phyloP scores from a whole-genome alignment of 192 early-diverging fungal genomes.

The Coemansia sp. region DNA sequence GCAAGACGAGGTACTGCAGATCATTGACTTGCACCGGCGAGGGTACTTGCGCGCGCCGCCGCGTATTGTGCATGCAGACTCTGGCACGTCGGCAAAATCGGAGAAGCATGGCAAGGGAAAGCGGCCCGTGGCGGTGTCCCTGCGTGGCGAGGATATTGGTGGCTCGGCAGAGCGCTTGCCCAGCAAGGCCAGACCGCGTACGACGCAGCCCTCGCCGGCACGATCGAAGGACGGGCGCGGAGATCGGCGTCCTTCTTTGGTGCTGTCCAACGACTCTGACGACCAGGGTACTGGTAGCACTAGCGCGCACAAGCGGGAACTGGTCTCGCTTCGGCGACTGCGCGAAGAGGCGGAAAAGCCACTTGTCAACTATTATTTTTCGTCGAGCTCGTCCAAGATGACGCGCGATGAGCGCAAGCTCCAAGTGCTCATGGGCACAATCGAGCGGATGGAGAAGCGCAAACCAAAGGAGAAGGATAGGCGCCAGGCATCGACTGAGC shows the following conservation, averaged over 20 bases:
- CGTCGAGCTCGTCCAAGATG: conserved; percentile 50
- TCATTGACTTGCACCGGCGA: conserved; percentile 23
- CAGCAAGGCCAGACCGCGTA: background rate
- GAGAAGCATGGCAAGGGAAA: conserved; percentile 18
- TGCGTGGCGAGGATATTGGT: background rate
- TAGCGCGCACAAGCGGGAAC: conserved; percentile 23
- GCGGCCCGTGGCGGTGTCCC: background rate
- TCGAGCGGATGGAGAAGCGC: conserved; percentile 65
- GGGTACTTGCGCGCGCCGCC: background rate
- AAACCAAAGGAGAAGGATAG: conserved; percentile 44
- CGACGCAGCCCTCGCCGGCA: background rate
- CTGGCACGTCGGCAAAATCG: background rate
- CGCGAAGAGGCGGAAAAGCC: conserved; percentile 49
- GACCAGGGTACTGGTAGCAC: background rate
- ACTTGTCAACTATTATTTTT: conserved; percentile 49
- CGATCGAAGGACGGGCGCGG: background rate
- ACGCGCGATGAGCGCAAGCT: conserved; percentile 74
- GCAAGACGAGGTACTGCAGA: conserved; percentile 34
- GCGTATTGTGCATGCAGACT: background rate
- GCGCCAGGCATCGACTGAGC: conserved; percentile 24
- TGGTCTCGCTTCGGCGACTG: conserved; percentile 29
- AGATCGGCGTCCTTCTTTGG: background rate
- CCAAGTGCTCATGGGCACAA: conserved; percentile 63
- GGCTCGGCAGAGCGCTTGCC: background rate
- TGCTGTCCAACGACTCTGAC: background rate